phyloP scores from a whole-genome alignment of 2,329 filamentous ascomycete genomes.

The Ceratocystis cacaofunesta region DNA sequence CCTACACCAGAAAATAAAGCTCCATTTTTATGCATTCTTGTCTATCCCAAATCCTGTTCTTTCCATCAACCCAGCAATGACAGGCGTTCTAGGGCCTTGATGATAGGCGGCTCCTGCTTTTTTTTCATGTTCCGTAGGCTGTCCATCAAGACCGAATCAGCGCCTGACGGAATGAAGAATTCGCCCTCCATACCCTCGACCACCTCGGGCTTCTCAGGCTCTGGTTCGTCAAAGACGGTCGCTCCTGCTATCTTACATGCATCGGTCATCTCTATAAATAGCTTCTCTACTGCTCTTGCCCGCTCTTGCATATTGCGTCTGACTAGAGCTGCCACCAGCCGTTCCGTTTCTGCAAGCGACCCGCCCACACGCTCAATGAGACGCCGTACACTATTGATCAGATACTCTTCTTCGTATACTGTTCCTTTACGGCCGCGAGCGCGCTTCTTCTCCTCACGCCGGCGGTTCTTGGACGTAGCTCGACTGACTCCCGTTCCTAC shows the following conservation, averaged over 20 bases:
- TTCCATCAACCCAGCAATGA: slow-evolving; percentile 33
- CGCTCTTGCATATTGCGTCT: slow-evolving; percentile 77
- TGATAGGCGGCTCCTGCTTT: slow-evolving; percentile 33
- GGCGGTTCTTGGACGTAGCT: slow-evolving; percentile 73
- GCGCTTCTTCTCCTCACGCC: slow-evolving; percentile 85
- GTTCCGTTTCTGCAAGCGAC: slow-evolving; percentile 54
- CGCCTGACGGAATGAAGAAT: slow-evolving; percentile 30
- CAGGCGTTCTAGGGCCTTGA: slow-evolving; percentile 36
- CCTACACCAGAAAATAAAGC: background rate
- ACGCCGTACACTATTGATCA: slow-evolving; percentile 72
- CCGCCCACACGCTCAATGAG: slow-evolving; percentile 70
- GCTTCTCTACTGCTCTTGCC: slow-evolving; percentile 59
- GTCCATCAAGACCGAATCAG: slow-evolving; percentile 38
- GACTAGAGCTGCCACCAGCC: slow-evolving; percentile 62
- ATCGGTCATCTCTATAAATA: slow-evolving; percentile 59
- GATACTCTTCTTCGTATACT: slow-evolving; percentile 95
- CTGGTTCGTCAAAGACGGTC: slow-evolving; percentile 46
- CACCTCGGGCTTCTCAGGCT: slow-evolving; percentile 18
- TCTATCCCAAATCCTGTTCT: background rate
- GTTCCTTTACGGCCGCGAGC: slow-evolving; percentile 90
- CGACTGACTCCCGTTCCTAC: slow-evolving; percentile 59
- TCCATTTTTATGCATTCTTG: background rate
- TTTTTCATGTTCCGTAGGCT: slow-evolving; percentile 33
- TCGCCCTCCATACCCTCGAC: slow-evolving; percentile 19
- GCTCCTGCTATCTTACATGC: slow-evolving; percentile 50